These are phyloP conservation scores for Apiospora kogelbergensis DNA, from an alignment of 2,329 filamentous ascomycete species.

Conservation along the genomic window DNA sequence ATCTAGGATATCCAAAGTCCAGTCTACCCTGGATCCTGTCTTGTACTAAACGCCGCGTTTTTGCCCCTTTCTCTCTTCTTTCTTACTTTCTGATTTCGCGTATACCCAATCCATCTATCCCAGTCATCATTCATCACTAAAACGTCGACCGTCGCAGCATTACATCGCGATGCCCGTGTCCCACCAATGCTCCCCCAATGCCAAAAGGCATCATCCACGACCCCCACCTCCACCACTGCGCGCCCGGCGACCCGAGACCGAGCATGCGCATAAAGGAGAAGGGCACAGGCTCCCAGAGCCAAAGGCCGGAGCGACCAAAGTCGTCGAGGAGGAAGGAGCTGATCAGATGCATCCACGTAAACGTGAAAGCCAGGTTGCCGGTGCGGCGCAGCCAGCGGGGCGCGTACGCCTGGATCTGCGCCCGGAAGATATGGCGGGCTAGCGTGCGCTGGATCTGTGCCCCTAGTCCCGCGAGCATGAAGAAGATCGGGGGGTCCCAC, in stretches of 20 bases:
- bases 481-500: constrained; percentile 66
- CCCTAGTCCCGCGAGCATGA: constrained; percentile 67
- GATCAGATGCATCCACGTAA: constrained; percentile 69
- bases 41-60: not conserved
- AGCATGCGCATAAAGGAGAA: constrained; percentile 68
- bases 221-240: constrained; percentile 69
- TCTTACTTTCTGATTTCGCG: not conserved
- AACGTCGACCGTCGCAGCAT: not conserved
- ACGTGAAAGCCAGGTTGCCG: constrained; percentile 62
- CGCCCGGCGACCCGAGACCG: constrained; percentile 60
- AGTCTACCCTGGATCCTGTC: not conserved
- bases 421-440: constrained; percentile 6
- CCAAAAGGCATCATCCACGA: constrained; percentile 52
- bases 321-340: constrained; percentile 71
- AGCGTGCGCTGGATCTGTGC: constrained; percentile 56
- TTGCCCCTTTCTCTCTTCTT: not conserved
- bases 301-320: constrained; percentile 70
- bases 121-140: not conserved
- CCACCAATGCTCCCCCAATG: constrained; percentile 65
- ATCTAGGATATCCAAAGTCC: not conserved
- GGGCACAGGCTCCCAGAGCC: constrained; percentile 81
- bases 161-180: constrained; percentile 40
- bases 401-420: constrained; percentile 19
- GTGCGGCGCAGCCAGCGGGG: constrained; percentile 48
- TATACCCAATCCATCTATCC: not conserved